A percentile compares a stretch with the other conserved stretches of the same genome.
Conservation (phyloP, 2,329 filamentous ascomycete genomes). For the Ophiostoma piceae region DNA sequence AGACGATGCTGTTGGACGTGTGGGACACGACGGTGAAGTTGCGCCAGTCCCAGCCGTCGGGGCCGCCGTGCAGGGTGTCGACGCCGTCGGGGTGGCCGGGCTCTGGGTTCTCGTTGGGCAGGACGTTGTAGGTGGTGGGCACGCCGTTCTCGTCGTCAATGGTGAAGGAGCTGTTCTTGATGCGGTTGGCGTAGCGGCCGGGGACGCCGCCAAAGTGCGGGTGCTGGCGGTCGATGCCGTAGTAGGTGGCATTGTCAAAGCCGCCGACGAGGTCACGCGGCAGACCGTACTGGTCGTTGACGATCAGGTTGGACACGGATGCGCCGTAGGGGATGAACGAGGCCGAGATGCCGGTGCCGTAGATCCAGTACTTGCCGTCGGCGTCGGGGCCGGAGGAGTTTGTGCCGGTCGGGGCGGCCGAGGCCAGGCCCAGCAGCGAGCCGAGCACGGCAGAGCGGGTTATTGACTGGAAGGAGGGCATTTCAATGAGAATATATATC, state of each 20-base stretch:
- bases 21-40: conserved; percentile 73
- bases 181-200: conserved; percentile 74
- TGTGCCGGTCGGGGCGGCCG: neutral
- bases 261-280: conserved; percentile 67
- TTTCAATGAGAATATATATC: neutral
- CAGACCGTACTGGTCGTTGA: conserved; percentile 63
- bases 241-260: conserved; percentile 71
- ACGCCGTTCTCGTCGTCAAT: conserved; percentile 49
- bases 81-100: conserved; percentile 46
- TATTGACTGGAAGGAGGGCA: neutral
- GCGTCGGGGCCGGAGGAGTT: conserved; percentile 42
- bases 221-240: conserved; percentile 58
- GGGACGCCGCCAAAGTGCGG: conserved; percentile 68
- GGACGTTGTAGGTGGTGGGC: conserved; percentile 48
- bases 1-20: conserved; percentile 64
- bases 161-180: conserved; percentile 68
- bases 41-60: conserved; percentile 69
- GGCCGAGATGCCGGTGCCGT: conserved; percentile 60
- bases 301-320: conserved; percentile 64
- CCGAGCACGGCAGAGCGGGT: neutral
- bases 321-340: conserved; percentile 71
- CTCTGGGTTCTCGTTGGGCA: conserved; percentile 59
- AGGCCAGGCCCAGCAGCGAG: neutral
- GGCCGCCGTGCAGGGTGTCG: conserved; percentile 64
- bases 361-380: conserved; percentile 67